phyloP scores from a whole-genome alignment of 805 yeast genomes.

The Tetrapisispora namnaoensis region DNA sequence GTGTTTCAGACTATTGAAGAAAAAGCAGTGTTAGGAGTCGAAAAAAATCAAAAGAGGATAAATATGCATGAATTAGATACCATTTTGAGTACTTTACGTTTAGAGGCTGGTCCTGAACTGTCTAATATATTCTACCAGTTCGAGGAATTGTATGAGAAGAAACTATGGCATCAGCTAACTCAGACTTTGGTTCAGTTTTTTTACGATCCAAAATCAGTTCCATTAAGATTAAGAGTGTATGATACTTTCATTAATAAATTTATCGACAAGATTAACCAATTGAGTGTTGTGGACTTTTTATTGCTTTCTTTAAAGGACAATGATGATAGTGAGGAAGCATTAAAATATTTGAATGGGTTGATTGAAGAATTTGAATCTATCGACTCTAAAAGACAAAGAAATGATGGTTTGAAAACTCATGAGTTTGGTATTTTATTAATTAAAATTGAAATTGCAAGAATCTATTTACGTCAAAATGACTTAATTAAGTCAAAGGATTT shows the following conservation, averaged over 20 bases:
- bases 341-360: constrained; percentile 38
- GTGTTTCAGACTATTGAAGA: not conserved
- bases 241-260: constrained; percentile 60
- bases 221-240: constrained; percentile 56
- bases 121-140: constrained; percentile 40
- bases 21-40: not conserved
- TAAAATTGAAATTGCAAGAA: constrained; percentile 66
- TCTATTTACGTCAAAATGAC: constrained; percentile 46
- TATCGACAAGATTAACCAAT: constrained; percentile 62
- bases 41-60: not conserved
- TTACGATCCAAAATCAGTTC: constrained; percentile 39
- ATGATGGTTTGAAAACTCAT: constrained; percentile 31
- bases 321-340: constrained; percentile 37
- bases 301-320: constrained; percentile 42
- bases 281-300: constrained; percentile 69
- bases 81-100: constrained; percentile 40
- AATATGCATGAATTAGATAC: constrained; percentile 22
- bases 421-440: constrained; percentile 50
- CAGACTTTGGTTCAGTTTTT: constrained; percentile 53
- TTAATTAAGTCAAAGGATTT: constrained; percentile 54
- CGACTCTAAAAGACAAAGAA: constrained; percentile 28
- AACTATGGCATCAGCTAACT: constrained; percentile 92
- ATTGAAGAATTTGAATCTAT: constrained; percentile 37
- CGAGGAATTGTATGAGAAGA: constrained; percentile 80
- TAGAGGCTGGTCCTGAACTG: constrained; percentile 56